phyloP scores from a whole-genome alignment of 345 rosid species.

The Carallia pectinifolia region DNA sequence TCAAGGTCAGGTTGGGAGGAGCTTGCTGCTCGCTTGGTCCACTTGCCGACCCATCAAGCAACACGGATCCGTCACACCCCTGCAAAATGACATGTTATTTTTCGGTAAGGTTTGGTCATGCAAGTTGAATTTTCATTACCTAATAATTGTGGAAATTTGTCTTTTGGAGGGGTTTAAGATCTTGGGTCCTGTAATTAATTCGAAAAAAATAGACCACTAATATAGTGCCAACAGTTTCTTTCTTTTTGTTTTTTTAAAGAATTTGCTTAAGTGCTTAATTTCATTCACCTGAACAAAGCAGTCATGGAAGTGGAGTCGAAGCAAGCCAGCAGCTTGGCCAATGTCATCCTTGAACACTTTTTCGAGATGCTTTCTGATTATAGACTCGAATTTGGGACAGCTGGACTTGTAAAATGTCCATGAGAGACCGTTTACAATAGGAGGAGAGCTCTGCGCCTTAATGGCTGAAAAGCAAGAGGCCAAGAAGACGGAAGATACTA shows the following conservation, averaged over 20 bases:
- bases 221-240: too few species aligned
- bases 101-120: too few species aligned
- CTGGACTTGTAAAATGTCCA: conserved; percentile 57
- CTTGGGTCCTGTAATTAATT: too few species aligned
- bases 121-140: too few species aligned
- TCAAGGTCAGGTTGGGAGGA: conserved; percentile 50
- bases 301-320: conserved; percentile 92
- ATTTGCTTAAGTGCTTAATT: too few species aligned
- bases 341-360: conserved; percentile 63
- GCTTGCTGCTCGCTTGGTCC: conserved; percentile 87
- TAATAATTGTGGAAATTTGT: too few species aligned
- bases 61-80: conserved; percentile 90
- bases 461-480: conserved; percentile 11
- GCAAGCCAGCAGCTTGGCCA: conserved; percentile 90
- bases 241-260: too few species aligned
- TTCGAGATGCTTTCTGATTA: conserved; percentile 50
- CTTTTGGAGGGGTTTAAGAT: too few species aligned
- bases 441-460: conserved; percentile 25
- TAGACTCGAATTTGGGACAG: conserved; percentile 67
- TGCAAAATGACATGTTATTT: conserved; percentile 13
- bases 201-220: too few species aligned
- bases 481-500: conserved; percentile 18
- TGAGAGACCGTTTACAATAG: conserved; percentile 57
- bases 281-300: conserved; percentile 78
- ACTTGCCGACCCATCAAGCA: conserved; percentile 75